These are phyloP conservation scores for Herpomyces periplanetae DNA, from an alignment of 2,329 filamentous ascomycete species.

Conservation along the genomic window DNA sequence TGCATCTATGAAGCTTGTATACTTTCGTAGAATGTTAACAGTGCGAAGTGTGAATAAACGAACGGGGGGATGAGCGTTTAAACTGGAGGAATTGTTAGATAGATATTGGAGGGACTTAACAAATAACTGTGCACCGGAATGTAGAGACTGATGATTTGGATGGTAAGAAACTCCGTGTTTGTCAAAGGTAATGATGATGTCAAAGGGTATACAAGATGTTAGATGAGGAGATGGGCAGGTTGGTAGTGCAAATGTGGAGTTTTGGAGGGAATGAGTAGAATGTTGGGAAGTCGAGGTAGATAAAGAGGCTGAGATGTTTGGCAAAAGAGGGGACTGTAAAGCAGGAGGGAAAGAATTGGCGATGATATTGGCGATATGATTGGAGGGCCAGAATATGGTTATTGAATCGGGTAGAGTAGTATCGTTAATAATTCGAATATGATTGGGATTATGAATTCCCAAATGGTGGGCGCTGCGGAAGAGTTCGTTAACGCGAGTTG, in stretches of 20 bases:
- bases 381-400: constrained; percentile 31
- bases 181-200: constrained; percentile 70
- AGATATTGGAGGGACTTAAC: constrained; percentile 21
- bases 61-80: constrained; percentile 29
- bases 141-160: constrained; percentile 69
- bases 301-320: constrained; percentile 4
- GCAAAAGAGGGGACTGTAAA: constrained; percentile 5
- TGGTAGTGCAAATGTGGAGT: constrained; percentile 13
- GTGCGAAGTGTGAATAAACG: constrained; percentile 49
- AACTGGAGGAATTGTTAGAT: constrained; percentile 12
- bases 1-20: constrained; percentile 31
- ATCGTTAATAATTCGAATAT: constrained; percentile 53
- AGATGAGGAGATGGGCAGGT: constrained; percentile 7
- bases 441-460: constrained; percentile 29
- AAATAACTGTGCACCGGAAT: constrained; percentile 39
- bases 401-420: constrained; percentile 64
- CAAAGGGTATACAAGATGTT: constrained; percentile 18
- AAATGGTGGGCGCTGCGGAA: constrained; percentile 35
- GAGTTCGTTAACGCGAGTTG: constrained; percentile 44
- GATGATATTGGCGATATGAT: constrained; percentile 26
- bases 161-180: constrained; percentile 39
- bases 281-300: constrained; percentile 3
- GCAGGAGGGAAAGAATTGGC: constrained; percentile 18
- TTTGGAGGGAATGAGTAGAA: constrained; percentile 8
- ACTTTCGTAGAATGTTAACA: constrained; percentile 37